Evolutionary conservation across 495 filamentous ascomycete species (phyloP).

Genomic region (Monascus purpureus): DNA sequence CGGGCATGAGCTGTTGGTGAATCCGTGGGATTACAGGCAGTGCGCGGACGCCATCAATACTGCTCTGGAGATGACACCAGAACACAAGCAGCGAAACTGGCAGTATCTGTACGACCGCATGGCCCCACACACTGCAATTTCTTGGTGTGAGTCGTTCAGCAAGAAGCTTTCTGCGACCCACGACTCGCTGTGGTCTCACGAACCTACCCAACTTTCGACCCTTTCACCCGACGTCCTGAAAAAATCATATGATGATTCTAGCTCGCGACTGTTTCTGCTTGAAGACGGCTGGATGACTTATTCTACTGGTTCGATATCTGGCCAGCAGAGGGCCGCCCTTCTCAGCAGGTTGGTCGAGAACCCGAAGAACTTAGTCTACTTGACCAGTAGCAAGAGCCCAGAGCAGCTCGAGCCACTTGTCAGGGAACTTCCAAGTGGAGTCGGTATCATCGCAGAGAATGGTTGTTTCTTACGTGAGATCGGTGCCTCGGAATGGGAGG

Average conservation of each 20-base stretch:
- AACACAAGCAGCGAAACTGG: conserved; percentile 60
- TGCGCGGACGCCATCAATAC: conserved; percentile 64
- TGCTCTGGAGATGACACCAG: conserved; percentile 59
- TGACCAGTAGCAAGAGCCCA: conserved; percentile 66
- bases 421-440: conserved; percentile 40
- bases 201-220: conserved; percentile 56
- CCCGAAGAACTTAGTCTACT: conserved; percentile 60
- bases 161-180: conserved; percentile 47
- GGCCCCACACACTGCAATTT: conserved; percentile 54
- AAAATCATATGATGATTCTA: conserved; percentile 43
- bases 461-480: conserved; percentile 63
- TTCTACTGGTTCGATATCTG: conserved; percentile 47
- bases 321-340: conserved; percentile 49
- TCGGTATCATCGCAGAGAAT: conserved; percentile 81
- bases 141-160: conserved; percentile 56
- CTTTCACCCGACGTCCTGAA: conserved; percentile 46
- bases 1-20: conserved; percentile 55
- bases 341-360: conserved; percentile 55
- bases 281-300: conserved; percentile 72
- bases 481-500: conserved; percentile 43
- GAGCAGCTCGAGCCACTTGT: conserved; percentile 64
- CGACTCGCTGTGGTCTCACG: conserved; percentile 54
- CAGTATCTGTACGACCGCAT: conserved; percentile 52
- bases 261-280: conserved; percentile 59
- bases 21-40: conserved; percentile 79